Evolutionary conservation across 768 basidiomycete species (phyloP).

Genomic region (Hysterangium stoloniferum): DNA sequence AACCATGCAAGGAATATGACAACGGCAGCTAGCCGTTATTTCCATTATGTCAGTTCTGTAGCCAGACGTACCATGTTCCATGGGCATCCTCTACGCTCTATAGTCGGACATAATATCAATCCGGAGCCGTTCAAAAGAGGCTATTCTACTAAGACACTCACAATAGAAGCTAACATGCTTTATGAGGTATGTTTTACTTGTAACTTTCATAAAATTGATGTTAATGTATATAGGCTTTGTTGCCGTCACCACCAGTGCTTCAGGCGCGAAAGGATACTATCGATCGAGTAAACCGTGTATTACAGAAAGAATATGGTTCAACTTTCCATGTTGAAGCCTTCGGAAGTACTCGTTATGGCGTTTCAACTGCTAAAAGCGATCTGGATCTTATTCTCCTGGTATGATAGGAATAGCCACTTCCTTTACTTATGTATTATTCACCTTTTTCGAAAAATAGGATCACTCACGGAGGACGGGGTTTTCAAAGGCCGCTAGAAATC

Average conservation of each 20-base stretch:
- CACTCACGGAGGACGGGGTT: conserved; percentile 23
- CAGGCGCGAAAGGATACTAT: conserved; percentile 12
- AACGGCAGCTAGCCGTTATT: background rate
- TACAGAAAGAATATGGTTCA: conserved; percentile 26
- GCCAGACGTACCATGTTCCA: background rate
- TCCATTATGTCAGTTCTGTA: conserved; percentile 1
- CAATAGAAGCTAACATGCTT: background rate
- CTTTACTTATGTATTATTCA: background rate
- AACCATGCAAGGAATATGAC: conserved; percentile 10
- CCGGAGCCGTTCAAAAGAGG: background rate
- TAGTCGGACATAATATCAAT: background rate
- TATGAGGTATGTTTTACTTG: conserved; percentile 5
- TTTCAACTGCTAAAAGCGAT: conserved; percentile 34
- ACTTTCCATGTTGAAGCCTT: conserved; percentile 33
- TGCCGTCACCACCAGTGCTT: conserved; percentile 2
- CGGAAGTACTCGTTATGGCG: conserved; percentile 46
- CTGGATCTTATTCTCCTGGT: conserved; percentile 48
- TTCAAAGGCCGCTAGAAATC: conserved; percentile 18
- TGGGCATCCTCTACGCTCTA: background rate
- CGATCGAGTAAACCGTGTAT: conserved; percentile 18
- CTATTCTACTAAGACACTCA: conserved; percentile 7
- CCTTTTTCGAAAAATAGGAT: conserved; percentile 23
- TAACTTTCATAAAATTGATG: background rate
- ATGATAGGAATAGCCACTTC: conserved; percentile 11
- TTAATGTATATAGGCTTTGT: background rate